Evolutionary conservation across 805 yeast species (phyloP).

Genomic region (Nakazawaea wyomingensis): DNA sequence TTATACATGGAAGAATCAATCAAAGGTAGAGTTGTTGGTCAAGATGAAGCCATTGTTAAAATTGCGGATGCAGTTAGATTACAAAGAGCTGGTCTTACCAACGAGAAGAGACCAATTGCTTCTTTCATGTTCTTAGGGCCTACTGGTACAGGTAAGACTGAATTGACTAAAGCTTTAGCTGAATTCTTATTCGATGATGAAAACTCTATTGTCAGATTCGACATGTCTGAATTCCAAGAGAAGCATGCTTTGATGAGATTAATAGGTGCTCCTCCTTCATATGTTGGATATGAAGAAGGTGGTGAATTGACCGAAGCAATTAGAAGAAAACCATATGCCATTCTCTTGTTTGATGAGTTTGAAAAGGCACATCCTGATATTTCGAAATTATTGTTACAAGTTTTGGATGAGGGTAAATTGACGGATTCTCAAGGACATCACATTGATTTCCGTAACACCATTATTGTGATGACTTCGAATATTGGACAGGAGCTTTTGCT

Average conservation of each 20-base stretch:
- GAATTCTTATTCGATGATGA: slow-evolving; percentile 89
- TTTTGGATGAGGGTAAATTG: slow-evolving; percentile 88
- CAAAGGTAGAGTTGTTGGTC: slow-evolving; percentile 82
- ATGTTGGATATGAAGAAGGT: slow-evolving; percentile 92
- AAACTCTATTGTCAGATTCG: slow-evolving; percentile 82
- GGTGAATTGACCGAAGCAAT: slow-evolving; percentile 97
- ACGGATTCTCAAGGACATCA: slow-evolving; percentile 95
- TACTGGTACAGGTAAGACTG: slow-evolving; percentile 98
- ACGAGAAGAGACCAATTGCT: slow-evolving; percentile 92
- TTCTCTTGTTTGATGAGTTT: slow-evolving; percentile 89
- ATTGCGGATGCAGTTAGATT: slow-evolving; percentile 92
- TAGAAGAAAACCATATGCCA: slow-evolving; percentile 90
- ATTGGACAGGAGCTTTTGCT: slow-evolving; percentile 89
- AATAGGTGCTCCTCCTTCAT: slow-evolving; percentile 98
- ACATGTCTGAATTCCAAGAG: slow-evolving; percentile 98
- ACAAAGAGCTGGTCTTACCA: slow-evolving; percentile 94
- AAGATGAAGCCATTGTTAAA: slow-evolving; percentile 88
- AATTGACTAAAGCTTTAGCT: slow-evolving; percentile 87
- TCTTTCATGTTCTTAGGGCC: slow-evolving; percentile 97
- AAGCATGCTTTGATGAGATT: slow-evolving; percentile 85
- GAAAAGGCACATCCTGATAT: slow-evolving; percentile 97
- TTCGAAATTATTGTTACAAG: slow-evolving; percentile 86
- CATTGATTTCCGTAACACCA: slow-evolving; percentile 90
- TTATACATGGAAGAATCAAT: slow-evolving; percentile 81
- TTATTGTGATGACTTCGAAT: slow-evolving; percentile 94